Base-by-base conservation (phyloP, 1,139 yeast species). In the Hyphopichia burtonii region DNA sequence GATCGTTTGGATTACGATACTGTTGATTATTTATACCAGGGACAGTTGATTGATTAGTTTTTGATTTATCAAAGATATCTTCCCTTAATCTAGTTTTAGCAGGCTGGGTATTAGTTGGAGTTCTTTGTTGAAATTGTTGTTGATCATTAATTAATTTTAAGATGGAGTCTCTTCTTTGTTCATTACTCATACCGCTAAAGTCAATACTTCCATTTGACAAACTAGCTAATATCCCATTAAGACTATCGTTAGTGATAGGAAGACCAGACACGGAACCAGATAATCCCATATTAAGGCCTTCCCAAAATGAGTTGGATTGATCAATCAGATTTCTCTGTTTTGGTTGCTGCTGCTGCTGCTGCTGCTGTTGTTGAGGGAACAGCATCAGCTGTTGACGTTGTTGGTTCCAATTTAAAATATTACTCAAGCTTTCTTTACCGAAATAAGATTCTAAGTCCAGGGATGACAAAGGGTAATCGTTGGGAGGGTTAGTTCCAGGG, bases 381-480 rank as follows among this genome's bases (percentile, higher is more conserved):
- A n/a, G 44, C 10, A 14, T 10, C 14, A 16, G 40, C 31, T 46
- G 47, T 14, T 44, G 44, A 33, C 49, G 51, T 36, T 44, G 51
- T 38, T 53, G 58, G 39, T 49, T 58, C 64, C 68, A 65, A n/a
- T 64, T 62, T 14, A 68, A 49, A 10, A 66, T 47, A 41, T 65
- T 65, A 23, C 68, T 61, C 37, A 66, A 47, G 44, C 74, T 68
- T 42, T 76, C 82, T 45, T 74, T 66, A 51, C 65, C 70, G 39
- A 73, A 51, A 32, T 69, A 66, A 34, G 58, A 66, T 44, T 76
- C 81, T 44, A 76, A 63, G 44, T 74, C 80, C 43, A 66, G 71
- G 11, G 63, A 42, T 3, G 66, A 51, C 15, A 66, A 56, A 8
- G 28, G 28, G 27, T 66, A 59, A 17, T 64, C 68, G 15, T 25